phyloP scores from a whole-genome alignment of 1,284 basidiomycete genomes.

The Rhizoctonia solani region DNA sequence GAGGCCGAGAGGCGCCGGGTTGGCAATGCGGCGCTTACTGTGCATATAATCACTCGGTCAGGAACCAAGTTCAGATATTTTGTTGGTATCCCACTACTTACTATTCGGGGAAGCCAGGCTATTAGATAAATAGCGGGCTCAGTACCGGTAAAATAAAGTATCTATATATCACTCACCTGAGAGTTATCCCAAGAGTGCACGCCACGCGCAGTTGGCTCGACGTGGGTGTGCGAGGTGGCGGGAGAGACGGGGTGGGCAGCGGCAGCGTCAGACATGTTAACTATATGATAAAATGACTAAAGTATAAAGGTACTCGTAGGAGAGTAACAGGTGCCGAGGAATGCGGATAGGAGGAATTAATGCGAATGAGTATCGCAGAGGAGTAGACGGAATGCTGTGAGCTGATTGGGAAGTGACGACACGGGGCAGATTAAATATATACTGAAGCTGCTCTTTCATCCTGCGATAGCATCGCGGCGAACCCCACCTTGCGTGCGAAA shows the following conservation, averaged over 20 bases:
- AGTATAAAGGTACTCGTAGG: slow-evolving; percentile 12
- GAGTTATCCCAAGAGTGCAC: slow-evolving; percentile 23
- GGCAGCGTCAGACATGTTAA: slow-evolving; percentile 18
- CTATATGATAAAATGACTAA: not conserved
- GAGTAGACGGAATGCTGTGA: slow-evolving; percentile 4
- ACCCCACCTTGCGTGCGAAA: slow-evolving; percentile 7
- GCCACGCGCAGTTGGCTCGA: slow-evolving; percentile 16
- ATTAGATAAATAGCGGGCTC: not conserved
- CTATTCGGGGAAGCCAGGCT: slow-evolving; percentile 21
- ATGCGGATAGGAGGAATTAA: not conserved
- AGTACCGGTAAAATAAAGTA: not conserved
- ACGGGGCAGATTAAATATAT: slow-evolving; percentile 13
- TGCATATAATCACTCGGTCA: not conserved
- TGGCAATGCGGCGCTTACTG: slow-evolving; percentile 45
- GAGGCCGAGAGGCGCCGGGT: slow-evolving; percentile 51
- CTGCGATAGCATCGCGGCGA: slow-evolving; percentile 3
- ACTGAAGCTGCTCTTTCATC: no score
- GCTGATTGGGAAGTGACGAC: not conserved
- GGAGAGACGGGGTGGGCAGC: slow-evolving; percentile 5
- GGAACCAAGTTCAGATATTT: not conserved
- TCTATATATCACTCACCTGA: not conserved
- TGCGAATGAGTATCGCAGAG: not conserved
- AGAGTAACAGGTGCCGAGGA: no score
- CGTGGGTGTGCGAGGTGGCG: slow-evolving; percentile 22
- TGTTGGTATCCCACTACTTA: not conserved